A percentile compares a stretch with the other conserved stretches of the same genome.
These are phyloP conservation scores for Myrica gale DNA, from an alignment of 306 rosid species.

Conservation along the genomic window DNA sequence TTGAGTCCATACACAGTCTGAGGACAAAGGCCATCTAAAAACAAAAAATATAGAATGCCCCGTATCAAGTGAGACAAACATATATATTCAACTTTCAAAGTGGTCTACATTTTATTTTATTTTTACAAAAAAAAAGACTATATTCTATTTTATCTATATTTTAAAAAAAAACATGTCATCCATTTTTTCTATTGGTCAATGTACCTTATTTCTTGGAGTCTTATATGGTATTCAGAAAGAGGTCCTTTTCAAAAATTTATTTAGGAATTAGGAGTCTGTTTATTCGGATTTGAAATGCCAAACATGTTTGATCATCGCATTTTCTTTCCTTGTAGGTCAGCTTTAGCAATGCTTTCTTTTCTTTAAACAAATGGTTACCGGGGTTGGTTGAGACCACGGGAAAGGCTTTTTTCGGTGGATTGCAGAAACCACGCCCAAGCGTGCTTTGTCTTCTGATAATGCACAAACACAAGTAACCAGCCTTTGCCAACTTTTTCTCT, in stretches of 20 bases:
- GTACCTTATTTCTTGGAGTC: not conserved
- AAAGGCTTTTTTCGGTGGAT: not conserved
- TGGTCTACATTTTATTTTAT: too few relatives aligned
- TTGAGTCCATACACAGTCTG: too few relatives aligned
- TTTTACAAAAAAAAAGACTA: not conserved
- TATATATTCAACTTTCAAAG: too few relatives aligned
- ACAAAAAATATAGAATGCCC: too few relatives aligned
- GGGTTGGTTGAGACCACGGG: not conserved
- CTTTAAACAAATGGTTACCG: not conserved
- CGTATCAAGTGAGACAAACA: too few relatives aligned
- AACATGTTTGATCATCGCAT: too few relatives aligned
- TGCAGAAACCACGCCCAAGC: not conserved
- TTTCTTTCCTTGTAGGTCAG: too few relatives aligned
- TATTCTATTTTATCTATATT: not conserved
- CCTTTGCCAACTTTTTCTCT: not conserved
- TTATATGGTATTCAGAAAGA: not conserved
- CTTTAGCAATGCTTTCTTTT: too few relatives aligned
- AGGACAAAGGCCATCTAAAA: too few relatives aligned
- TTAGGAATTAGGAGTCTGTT: not conserved
- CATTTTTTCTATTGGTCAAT: not conserved
- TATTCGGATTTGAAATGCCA: not conserved
- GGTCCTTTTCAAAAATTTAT: not conserved
- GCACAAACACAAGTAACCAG: not conserved
- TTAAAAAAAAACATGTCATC: not conserved
- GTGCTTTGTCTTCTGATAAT: not conserved